Base-by-base conservation (phyloP, 1,284 basidiomycete species). In the Schizophyllum amplum region DNA sequence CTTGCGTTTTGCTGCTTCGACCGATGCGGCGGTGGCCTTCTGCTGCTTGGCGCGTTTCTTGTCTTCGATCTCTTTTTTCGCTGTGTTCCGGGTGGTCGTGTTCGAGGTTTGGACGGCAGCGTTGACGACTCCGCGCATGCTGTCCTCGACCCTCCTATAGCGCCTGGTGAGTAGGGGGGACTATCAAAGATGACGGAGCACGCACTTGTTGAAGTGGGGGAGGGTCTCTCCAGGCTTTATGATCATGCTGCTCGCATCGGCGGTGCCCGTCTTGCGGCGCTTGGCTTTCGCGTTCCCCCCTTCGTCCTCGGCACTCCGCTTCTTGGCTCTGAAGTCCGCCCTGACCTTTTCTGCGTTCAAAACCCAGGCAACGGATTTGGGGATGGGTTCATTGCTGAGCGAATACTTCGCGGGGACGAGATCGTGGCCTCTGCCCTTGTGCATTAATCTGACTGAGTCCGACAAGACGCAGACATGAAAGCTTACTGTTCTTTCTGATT, bases 141-240 rank as follows among this genome's bases (percentile, higher is more conserved):
- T 79, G 55, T 79, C 77, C 64, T 90, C 88, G 2, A 90, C 86
- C 47, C 87, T 78, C 66, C 87, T 89, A 57, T 11, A 55, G 6
- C 27, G 22, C 4, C 24, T 59, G 17, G 24, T 15, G 25, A 54
- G 24, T 21, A 1, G 51, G 27, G 4, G 46, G 54, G 53, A n/a
- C 33, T 47, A 50, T 27, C 47, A 15, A 52, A 33, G 24, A 55
- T 48, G 48, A 25, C 25, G 50, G 46, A 42, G 50, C 9, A 71
- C 81, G 57, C 63, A 87, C 88, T 81, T 75, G 66, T 87, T 86
- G 67, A 89, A 90, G 71, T 89, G 84, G 53, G 78, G 75, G 54
- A 90, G 75, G 1, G 86, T 83, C 69, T 90, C 88, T 49, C 84
- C 82, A 1, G 82, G 79, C 59, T 77, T 73, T 46, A 89, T 88